Evolutionary conservation across 768 basidiomycete genomes (phyloP), one percentile per base, ranked within the genome.

Genomic region (Panus rudis): DNA sequence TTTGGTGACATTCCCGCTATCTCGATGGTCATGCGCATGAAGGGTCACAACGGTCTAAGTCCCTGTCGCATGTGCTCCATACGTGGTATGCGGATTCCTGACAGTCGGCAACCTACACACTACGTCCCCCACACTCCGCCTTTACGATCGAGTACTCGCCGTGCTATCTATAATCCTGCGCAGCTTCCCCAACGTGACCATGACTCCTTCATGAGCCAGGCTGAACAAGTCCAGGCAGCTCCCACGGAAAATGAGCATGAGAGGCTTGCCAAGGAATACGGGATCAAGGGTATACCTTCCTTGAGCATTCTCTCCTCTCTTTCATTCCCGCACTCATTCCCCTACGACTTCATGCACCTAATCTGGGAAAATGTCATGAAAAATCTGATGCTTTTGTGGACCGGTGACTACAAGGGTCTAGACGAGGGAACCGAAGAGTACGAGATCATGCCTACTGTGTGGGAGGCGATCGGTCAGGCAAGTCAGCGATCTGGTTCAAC

Each of bases 341-440:
- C 71, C 0, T 65, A 66, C 46, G 72, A 76, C 39, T 70, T 73
- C 55, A 73, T 76, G 67, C 73, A 78, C 39, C 59, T 71, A 0
- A 55, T 75, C 20, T 68, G 55, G 50, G 70, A 72, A 46, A 76
- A 76, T 46, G 35, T 71, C 1, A 47, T 71, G 21, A 53, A 50
- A 16, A 70, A 66, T 37, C 58, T 78, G 2, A 51, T 74, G 24
- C 16, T 43, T 0, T 50, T 70, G 0, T 70, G 70, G 69, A 66
- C 58, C 1, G 68, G 69, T 0, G 45, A 52, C 12, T 73, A 59
- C 59, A 75, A 73, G 48, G 65, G 50, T 6, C 50, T 72, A 1
- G 59, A 68, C 32, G 27, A 53, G 4, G 59, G 59, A 0, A 28
- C 14, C 4, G 63, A 55, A 2, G 52, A 53, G 7, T 69, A 68